Conservation (phyloP, 805 yeast genomes). For the Teunomyces funiuensis region DNA sequence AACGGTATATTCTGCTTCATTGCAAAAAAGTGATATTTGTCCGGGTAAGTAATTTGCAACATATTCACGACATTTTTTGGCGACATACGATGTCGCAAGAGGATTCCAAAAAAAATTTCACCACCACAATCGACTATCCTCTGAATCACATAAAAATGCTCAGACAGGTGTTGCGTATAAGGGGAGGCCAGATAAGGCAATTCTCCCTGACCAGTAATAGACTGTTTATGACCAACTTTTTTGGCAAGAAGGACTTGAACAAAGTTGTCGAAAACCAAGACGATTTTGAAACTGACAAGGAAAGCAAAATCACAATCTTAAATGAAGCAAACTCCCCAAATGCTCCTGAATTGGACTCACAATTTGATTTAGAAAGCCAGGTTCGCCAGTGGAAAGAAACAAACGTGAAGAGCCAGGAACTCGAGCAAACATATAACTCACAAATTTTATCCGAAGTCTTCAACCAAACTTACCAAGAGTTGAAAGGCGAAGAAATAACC, state of each 20-base stretch:
- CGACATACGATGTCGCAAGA: background rate
- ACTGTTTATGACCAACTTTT: conserved; percentile 20
- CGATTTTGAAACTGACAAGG: conserved; percentile 32
- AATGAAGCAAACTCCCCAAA: conserved; percentile 36
- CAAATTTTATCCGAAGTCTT: conserved; percentile 25
- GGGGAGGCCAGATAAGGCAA: conserved; percentile 3
- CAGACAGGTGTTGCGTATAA: conserved; percentile 3
- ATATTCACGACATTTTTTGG: background rate
- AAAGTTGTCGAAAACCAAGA: conserved; percentile 39
- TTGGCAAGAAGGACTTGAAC: conserved; percentile 32
- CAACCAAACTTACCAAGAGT: conserved; percentile 22
- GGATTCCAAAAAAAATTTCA: conserved; percentile 3
- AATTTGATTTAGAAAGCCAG: conserved; percentile 32
- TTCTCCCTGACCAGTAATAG: background rate
- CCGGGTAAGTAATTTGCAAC: conserved; percentile 4
- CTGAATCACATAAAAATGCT: background rate
- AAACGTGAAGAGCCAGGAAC: conserved; percentile 21
- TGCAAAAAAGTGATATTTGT: conserved; percentile 3
- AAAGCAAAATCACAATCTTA: conserved; percentile 35
- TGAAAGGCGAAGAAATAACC: conserved; percentile 18
- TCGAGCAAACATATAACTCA: conserved; percentile 28
- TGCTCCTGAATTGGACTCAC: conserved; percentile 23
- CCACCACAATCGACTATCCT: background rate
- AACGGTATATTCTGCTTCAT: background rate
- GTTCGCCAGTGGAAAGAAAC: conserved; percentile 37